These are phyloP conservation scores for Mycoemilia scoparia DNA, from an alignment of 192 early-diverging fungal genomes.

Conservation along the genomic window DNA sequence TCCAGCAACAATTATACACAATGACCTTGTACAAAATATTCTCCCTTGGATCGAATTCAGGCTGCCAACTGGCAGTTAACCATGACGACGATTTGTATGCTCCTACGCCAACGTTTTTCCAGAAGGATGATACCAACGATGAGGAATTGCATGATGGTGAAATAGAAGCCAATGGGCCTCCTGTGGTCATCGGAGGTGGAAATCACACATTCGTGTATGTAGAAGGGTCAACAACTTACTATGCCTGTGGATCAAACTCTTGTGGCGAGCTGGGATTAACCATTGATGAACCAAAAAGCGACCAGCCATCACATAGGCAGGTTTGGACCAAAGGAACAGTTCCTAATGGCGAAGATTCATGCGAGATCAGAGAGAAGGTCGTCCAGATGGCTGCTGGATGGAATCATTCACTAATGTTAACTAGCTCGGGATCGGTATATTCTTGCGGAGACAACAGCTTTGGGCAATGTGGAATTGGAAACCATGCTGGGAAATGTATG, in stretches of 20 bases:
- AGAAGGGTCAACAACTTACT: constrained; percentile 3
- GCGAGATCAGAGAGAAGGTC: neutral
- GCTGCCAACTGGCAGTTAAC: constrained; percentile 21
- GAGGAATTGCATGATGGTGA: neutral
- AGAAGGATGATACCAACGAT: neutral
- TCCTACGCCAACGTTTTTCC: constrained; percentile 1
- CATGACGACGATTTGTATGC: constrained; percentile 10
- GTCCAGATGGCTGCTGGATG: constrained; percentile 20
- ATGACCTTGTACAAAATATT: constrained; percentile 9
- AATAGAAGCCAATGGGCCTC: neutral
- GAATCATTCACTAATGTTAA: constrained; percentile 22
- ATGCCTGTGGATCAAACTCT: constrained; percentile 13
- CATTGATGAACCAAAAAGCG: neutral
- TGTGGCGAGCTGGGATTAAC: constrained; percentile 14
- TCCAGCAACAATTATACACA: no score
- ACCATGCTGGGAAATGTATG: neutral
- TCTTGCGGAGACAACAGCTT: constrained; percentile 10
- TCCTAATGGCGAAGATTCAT: no score
- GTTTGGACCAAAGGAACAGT: constrained; percentile 7
- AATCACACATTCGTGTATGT: constrained; percentile 22
- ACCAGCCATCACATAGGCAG: neutral
- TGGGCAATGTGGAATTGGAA: constrained; percentile 12
- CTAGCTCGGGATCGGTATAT: constrained; percentile 4
- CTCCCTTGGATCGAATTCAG: constrained; percentile 25
- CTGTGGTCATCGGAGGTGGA: constrained; percentile 13